A percentile compares a stretch with the other conserved stretches of the same genome.
These are phyloP conservation scores for Fusarium sp. DNA, from an alignment of 2,329 filamentous ascomycete genomes.

Conservation along the genomic window DNA sequence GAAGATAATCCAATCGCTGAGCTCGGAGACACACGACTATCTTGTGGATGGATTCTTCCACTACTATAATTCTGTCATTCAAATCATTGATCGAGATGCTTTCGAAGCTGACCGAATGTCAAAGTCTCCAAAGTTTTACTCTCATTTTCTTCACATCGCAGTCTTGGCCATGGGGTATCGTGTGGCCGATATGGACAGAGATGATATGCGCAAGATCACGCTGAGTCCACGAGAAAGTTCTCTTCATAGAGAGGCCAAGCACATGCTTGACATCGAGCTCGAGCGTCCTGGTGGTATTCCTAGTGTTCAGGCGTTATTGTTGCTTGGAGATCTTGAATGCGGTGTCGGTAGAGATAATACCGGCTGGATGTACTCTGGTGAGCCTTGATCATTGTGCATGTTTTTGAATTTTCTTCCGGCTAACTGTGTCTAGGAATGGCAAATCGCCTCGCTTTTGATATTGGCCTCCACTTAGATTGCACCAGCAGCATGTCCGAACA, in stretches of 20 bases:
- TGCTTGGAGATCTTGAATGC: conserved; percentile 64
- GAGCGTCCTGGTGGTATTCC: conserved; percentile 63
- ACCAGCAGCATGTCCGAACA: conserved; percentile 54
- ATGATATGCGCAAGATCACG: conserved; percentile 59
- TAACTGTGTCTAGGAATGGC: conserved; percentile 49
- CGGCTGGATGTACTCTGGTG: conserved; percentile 65
- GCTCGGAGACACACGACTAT: conserved; percentile 60
- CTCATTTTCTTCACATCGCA: conserved; percentile 61
- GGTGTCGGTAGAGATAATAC: conserved; percentile 63
- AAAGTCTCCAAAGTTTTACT: conserved; percentile 60
- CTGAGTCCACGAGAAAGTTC: conserved; percentile 60
- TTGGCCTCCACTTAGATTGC: conserved; percentile 60
- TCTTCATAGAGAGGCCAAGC: conserved; percentile 63
- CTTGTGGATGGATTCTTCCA: conserved; percentile 63
- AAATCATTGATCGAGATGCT: conserved; percentile 59
- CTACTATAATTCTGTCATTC: conserved; percentile 60
- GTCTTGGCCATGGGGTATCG: conserved; percentile 63
- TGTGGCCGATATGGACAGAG: conserved; percentile 58
- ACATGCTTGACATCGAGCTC: conserved; percentile 63
- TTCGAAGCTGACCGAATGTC: conserved; percentile 59
- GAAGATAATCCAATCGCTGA: conserved; percentile 58
- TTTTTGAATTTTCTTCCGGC: not conserved
- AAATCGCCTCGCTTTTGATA: conserved; percentile 57
- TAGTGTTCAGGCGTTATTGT: conserved; percentile 60
- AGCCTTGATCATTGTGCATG: conserved; percentile 19